Base-by-base conservation (phyloP, 2,329 filamentous ascomycete species). In the Moelleriella libera region DNA sequence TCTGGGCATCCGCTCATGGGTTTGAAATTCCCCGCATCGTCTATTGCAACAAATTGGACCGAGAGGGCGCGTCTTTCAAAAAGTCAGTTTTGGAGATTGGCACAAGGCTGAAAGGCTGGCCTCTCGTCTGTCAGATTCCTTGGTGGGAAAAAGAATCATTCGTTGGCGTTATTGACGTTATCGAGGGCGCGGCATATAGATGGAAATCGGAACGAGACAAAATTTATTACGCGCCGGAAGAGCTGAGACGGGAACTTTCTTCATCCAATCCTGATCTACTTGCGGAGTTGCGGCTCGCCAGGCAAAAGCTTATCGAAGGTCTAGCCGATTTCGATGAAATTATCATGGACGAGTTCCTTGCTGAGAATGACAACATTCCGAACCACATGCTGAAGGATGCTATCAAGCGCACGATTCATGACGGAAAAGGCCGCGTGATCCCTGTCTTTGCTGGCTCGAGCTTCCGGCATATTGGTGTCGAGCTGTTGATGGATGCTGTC, bases 361-460 rank as follows among this genome's bases (percentile, higher is more conserved):
- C 88, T 41, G 72, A 78, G 45, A 80, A 88, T 9, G 82, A 86
- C 56, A 79, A 94, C 51, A 82, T 97, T 6, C 70, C 83, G 0
- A 65, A 79, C 0, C 62, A 73, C 14, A 71, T 82, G 41, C 80
- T 97, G 50, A 80, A 83, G 50, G 72, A 80, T 47, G 85, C 84
- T 51, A 75, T 98, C 32, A 79, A 89, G 34, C 75, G 81, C 43
- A 82, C 81, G 40, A 78, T 94, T 5, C 70, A 82, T 5, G 70
- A 72, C 44, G 78, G 81, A 1, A 75, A 83, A 8, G 88, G 86
- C 45, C 70, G 68, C n/a, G 70, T 94, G 14, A 84, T 92, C 42
- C 90, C 90, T 1, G 76, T 96, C 0, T 94, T 95, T 63, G 87
- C 87, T 1, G 90, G 90, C 2, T 89, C 90, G 5, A 96, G 89